Evolutionary conservation across 2,329 filamentous ascomycete species (phyloP).

Genomic region (Fusarium sp.): DNA sequence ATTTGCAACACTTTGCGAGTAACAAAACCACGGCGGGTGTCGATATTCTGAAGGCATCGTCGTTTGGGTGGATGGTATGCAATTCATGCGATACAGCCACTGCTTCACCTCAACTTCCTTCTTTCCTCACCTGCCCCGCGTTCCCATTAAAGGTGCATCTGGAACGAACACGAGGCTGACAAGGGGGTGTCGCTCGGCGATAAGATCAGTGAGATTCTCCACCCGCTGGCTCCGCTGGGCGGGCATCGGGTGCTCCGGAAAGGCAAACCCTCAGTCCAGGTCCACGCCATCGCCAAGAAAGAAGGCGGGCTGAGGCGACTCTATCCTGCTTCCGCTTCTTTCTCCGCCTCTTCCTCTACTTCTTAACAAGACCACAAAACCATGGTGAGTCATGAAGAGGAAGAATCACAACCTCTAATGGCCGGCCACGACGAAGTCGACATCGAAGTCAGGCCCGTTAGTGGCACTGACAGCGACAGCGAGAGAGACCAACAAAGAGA

Average conservation of each 20-base stretch:
- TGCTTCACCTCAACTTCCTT: background rate
- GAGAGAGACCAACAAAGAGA: slow-evolving; percentile 11
- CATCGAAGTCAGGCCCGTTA: slow-evolving; percentile 39
- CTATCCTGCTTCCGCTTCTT: background rate
- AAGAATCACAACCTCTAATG: slow-evolving; percentile 53
- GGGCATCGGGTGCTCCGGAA: slow-evolving; percentile 14
- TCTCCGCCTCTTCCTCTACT: background rate
- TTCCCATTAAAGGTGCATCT: background rate
- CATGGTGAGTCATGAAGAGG: slow-evolving; percentile 47
- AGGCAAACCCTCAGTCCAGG: slow-evolving; percentile 30
- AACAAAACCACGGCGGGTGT: background rate
- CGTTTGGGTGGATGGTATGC: slow-evolving; percentile 11
- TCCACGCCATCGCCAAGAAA: slow-evolving; percentile 17
- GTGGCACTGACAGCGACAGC: slow-evolving; percentile 23
- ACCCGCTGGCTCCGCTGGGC: slow-evolving; percentile 18
- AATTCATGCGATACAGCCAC: background rate
- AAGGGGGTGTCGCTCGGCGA: background rate
- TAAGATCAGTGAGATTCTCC: slow-evolving; percentile 25
- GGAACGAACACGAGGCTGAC: slow-evolving; percentile 16
- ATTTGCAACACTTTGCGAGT: background rate
- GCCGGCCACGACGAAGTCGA: slow-evolving; percentile 45
- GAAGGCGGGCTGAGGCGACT: slow-evolving; percentile 16
- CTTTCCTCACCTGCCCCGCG: background rate
- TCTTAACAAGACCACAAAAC: slow-evolving; percentile 13
- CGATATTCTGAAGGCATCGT: background rate